Evolutionary conservation across 1,139 yeast genomes (phyloP).

Genomic region (Nakaseomyces glabratus): DNA sequence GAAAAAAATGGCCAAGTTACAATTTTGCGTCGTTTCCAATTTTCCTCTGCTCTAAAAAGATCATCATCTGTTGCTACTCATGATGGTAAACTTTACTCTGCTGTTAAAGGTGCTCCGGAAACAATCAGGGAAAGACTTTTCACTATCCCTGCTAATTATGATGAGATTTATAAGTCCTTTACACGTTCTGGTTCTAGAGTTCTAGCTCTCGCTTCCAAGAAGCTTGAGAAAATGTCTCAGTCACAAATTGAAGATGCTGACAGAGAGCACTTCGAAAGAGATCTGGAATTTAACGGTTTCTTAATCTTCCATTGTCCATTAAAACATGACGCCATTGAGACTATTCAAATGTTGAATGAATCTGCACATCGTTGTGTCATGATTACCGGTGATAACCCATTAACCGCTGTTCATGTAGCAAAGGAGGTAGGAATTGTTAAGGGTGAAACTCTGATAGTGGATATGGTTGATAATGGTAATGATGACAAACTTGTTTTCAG

Average conservation of each 20-base stretch:
- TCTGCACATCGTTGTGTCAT: constrained; percentile 91
- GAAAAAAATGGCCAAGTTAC: constrained; percentile 48
- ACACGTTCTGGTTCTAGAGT: constrained; percentile 97
- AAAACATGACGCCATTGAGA: constrained; percentile 84
- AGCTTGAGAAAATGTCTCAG: constrained; percentile 46
- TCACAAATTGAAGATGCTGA: constrained; percentile 46
- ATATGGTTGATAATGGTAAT: constrained; percentile 61
- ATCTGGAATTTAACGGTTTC: constrained; percentile 79
- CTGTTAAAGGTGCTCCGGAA: constrained; percentile 99
- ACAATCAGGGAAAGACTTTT: constrained; percentile 73
- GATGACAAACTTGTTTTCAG: constrained; percentile 71
- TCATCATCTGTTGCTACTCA: constrained; percentile 81
- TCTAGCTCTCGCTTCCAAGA: constrained; percentile 82
- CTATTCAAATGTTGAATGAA: constrained; percentile 86
- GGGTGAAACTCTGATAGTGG: constrained; percentile 74
- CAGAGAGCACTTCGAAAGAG: constrained; percentile 70
- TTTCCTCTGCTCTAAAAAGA: constrained; percentile 90
- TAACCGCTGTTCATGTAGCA: constrained; percentile 98
- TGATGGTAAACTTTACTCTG: constrained; percentile 56
- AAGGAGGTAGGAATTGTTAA: constrained; percentile 83
- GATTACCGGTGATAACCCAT: constrained; percentile 99
- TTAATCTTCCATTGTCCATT: constrained; percentile 96
- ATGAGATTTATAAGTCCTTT: constrained; percentile 77
- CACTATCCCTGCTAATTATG: constrained; percentile 70
- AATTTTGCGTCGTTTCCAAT: constrained; percentile 90